These are phyloP conservation scores for Podila verticillata DNA, from an alignment of 192 early-diverging fungal species.

Conservation along the genomic window DNA sequence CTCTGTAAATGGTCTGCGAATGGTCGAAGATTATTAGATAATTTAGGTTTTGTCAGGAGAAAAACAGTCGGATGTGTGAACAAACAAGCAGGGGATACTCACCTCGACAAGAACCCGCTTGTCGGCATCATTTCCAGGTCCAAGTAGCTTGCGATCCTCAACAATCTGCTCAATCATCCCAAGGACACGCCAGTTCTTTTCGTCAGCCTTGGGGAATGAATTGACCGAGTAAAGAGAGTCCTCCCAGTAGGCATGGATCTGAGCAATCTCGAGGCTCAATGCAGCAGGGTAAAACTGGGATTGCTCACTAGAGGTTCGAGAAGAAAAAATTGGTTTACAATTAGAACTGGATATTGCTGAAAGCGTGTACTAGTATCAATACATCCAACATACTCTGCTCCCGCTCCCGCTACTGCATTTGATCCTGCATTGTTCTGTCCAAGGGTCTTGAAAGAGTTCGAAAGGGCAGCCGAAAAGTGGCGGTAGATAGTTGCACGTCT, in stretches of 20 bases:
- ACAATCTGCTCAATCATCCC: slow-evolving; percentile 71
- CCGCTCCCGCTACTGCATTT: not conserved
- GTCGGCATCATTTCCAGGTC: slow-evolving; percentile 60
- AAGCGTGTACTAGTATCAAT: not conserved
- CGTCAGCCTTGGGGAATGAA: slow-evolving; percentile 70
- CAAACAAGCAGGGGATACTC: not conserved
- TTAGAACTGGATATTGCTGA: too few relatives aligned
- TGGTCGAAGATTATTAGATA: not conserved
- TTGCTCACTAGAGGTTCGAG: slow-evolving; percentile 21
- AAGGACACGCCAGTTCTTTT: slow-evolving; percentile 64
- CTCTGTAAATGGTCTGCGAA: slow-evolving; percentile 63
- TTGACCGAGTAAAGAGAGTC: slow-evolving; percentile 62
- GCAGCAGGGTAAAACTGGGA: slow-evolving; percentile 40
- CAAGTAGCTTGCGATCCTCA: slow-evolving; percentile 63
- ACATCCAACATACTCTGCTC: slow-evolving; percentile 4
- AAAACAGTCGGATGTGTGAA: not conserved
- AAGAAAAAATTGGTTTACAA: not conserved
- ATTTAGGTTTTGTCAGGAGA: not conserved
- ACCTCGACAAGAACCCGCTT: slow-evolving; percentile 66
- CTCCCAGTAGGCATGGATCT: slow-evolving; percentile 69
- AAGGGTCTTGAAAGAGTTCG: slow-evolving; percentile 10
- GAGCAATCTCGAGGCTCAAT: slow-evolving; percentile 59
- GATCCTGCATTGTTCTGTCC: not conserved
- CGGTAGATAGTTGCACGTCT: slow-evolving; percentile 28
- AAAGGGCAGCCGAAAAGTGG: slow-evolving; percentile 24